Conservation (phyloP, 257 asterid species). For the Nicotiana tomentosiformis region DNA sequence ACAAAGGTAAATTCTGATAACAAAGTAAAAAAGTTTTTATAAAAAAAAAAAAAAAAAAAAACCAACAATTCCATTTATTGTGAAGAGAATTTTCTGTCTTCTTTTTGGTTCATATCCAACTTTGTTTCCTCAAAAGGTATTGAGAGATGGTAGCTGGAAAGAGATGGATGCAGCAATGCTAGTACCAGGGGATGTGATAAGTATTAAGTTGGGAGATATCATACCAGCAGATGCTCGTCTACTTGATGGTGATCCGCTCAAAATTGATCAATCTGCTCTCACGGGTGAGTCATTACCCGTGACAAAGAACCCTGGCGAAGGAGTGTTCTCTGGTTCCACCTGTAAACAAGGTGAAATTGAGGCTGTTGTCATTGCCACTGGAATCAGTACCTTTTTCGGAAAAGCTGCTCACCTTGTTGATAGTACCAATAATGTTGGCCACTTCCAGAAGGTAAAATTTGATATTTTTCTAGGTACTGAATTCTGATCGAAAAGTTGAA, state of each 20-base stretch:
- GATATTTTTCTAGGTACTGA: not conserved
- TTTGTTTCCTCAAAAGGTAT: conserved; percentile 26
- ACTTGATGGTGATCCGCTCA: conserved; percentile 65
- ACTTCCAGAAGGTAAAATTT: conserved; percentile 43
- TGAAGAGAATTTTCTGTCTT: not conserved
- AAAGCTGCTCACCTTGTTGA: conserved; percentile 62
- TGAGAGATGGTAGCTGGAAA: conserved; percentile 59
- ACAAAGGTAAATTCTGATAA: conserved; percentile 33
- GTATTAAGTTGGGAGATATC: conserved; percentile 68
- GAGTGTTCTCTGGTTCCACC: conserved; percentile 51
- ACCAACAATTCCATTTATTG: too few relatives aligned
- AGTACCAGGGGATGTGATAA: conserved; percentile 68
- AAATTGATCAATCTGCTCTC: conserved; percentile 65
- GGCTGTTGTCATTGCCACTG: conserved; percentile 57
- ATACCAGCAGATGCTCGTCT: conserved; percentile 82
- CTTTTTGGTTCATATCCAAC: not conserved
- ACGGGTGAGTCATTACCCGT: conserved; percentile 55
- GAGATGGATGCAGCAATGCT: conserved; percentile 62
- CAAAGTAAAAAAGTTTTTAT: not conserved
- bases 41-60: not conserved
- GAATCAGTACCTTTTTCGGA: conserved; percentile 50
- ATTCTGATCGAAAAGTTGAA: not conserved
- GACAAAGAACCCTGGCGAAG: conserved; percentile 42
- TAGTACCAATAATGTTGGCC: conserved; percentile 47
- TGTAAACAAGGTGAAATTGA: conserved; percentile 58